These are phyloP conservation scores for Paraglomus brasilianum DNA, from an alignment of 192 early-diverging fungal genomes.

Conservation along the genomic window DNA sequence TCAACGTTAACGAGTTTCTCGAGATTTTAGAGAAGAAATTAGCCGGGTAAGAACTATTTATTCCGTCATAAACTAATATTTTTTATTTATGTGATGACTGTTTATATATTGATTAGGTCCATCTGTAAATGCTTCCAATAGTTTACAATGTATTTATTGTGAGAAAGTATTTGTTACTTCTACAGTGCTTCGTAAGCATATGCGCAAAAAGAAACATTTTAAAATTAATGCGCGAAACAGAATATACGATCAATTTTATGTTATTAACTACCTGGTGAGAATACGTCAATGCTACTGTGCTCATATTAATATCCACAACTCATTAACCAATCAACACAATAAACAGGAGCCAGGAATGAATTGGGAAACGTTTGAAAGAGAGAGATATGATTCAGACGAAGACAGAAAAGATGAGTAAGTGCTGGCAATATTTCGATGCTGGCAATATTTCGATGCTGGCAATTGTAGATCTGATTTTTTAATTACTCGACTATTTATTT, in stretches of 20 bases:
- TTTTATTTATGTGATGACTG: too few relatives aligned
- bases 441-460: conserved; percentile 23
- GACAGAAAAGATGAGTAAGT: conserved; percentile 65
- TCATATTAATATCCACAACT: background rate
- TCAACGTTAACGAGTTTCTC: conserved; percentile 79
- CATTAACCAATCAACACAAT: conserved; percentile 1
- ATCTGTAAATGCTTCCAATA: conserved; percentile 20
- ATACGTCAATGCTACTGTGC: background rate
- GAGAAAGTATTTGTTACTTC: conserved; percentile 88
- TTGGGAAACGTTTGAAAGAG: conserved; percentile 86
- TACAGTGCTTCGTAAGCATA: conserved; percentile 89
- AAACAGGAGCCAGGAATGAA: conserved; percentile 76
- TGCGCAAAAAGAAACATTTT: conserved; percentile 99
- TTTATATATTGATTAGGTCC: background rate
- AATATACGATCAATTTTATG: conserved; percentile 91
- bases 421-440: conserved; percentile 18
- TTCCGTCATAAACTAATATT: background rate
- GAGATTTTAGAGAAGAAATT: conserved; percentile 73
- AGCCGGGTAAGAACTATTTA: conserved; percentile 41
- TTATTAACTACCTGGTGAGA: conserved; percentile 76
- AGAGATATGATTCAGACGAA: conserved; percentile 73
- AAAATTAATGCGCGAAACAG: conserved; percentile 88
- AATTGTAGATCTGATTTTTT: background rate
- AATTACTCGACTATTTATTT: conserved; percentile 31
- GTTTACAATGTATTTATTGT: conserved; percentile 87